Base-by-base conservation (phyloP, 441 rosid species). In the Euphorbia celastroides region DNA sequence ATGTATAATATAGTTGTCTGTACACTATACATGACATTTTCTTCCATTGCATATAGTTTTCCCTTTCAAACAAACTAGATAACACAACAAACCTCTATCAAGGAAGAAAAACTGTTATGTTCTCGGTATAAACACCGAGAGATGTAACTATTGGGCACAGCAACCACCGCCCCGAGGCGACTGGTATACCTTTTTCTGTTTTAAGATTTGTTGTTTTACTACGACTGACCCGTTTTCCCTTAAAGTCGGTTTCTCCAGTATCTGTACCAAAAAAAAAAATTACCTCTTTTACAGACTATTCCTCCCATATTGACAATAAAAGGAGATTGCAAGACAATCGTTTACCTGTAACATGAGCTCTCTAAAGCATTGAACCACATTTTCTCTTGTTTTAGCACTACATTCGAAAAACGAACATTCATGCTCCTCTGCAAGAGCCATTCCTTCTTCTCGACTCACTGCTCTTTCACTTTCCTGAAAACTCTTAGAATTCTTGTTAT, bases 371-470 rank as follows among this genome's bases (percentile, higher is more conserved):
- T 78, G 86, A 60, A 73, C 78, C 63, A 88, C 88, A 58, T 74
- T 80, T 72, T 77, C 81, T 67, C 83, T 73, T 54, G 82, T 84
- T 72, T 74, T 88, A 48, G 89, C 87, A 50, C 92, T 88, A 51
- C 95, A 84, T 77, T 88, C 95, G 4, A 84, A 77, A 77, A 86
- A 88, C 42, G 74, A 71, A 62, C 89, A 83, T 20, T 75, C 82
- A 19, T 65, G 80, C 73, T 82, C 75, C 69, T 66, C 63, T 0
- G 95, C 95, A 57, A 88, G 88, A 73, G 84, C 84, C 69, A 83
- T 73, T 5, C 92, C 95, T 69, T 88, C 95, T 63, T 84, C 91
- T 74, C 75, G 82, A 36, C 79, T 80, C 59, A 86, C 95, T 55
- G 73, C 84, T 73, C 85, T 83, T 60, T 82, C 94, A 58, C 83